These are phyloP conservation scores for Inga laurina DNA, from an alignment of 306 rosid species.

Conservation along the genomic window DNA sequence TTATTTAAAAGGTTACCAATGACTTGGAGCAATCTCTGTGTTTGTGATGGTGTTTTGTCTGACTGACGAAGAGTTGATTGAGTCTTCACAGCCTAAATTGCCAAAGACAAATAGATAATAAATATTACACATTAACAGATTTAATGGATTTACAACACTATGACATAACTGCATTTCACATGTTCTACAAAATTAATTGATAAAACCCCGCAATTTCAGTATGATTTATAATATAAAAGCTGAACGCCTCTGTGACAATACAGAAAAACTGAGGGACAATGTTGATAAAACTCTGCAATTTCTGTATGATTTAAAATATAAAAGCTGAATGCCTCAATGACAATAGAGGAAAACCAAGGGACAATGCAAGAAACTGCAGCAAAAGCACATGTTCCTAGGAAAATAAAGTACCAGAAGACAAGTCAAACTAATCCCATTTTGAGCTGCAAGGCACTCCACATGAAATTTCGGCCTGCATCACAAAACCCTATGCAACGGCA, in stretches of 20 bases:
- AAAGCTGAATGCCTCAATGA: not conserved
- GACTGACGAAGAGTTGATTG: constrained; percentile 67
- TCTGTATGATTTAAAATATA: not conserved
- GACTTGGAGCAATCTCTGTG: constrained; percentile 84
- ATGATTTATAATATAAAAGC: not conserved
- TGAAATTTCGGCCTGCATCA: not conserved
- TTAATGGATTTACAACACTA: not conserved
- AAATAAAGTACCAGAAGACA: not conserved
- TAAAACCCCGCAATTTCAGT: not conserved
- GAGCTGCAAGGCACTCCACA: not conserved
- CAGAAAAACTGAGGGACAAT: no score
- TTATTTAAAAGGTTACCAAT: constrained; percentile 67
- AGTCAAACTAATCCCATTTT: not conserved
- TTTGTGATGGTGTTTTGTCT: constrained; percentile 63
- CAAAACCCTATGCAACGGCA: not conserved
- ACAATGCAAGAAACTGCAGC: not conserved
- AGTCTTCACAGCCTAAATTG: constrained; percentile 60
- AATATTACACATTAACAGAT: constrained; percentile 15
- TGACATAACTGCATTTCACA: constrained; percentile 8
- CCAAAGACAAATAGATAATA: not conserved
- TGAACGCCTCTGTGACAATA: not conserved
- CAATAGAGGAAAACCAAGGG: not conserved
- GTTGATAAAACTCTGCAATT: not conserved
- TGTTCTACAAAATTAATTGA: not conserved
- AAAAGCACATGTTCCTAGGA: not conserved